Evolutionary conservation across 805 yeast genomes (phyloP), one percentile per base, ranked within the genome.

Genomic region (Spathaspora boniae): DNA sequence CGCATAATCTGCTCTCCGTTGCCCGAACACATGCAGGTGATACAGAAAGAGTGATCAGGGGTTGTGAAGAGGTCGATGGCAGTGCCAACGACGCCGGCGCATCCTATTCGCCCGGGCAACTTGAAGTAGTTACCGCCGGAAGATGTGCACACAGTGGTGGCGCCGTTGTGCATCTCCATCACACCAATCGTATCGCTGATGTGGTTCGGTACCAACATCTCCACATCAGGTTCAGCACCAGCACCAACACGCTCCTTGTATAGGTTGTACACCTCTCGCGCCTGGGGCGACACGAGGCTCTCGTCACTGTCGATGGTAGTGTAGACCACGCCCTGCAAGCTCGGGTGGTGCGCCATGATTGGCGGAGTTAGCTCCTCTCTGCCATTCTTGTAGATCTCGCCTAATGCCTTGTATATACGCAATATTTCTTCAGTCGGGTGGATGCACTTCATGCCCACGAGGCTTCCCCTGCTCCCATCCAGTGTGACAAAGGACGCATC

Each of bases 91-190:
- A 74, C 42, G 0, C 72, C 78, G 8, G 80, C 77, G 53, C 80
- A 75, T 6, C 81, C 78, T 2, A 74, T 54, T 34, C 82, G 43
- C 0, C 78, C 77, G 0, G 70, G 68, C 2, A 60, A 41, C 41
- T 74, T 73, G 48, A 72, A 64, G 39, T 72, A 57, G 36, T 72
- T 70, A 0, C 82, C 82, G 2, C 82, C 82, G 0, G 80, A 74
- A 1, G 79, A 74, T 0, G 70, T 49, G 0, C 68, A 72, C 21
- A 46, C 43, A 17, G 22, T 51, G 6, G 50, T 52, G 12, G 21
- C 31, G 4, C 15, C 16, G 4, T 33, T 33, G 20, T 33, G 9
- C 20, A 43, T 27, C 2, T 64, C 50, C 4, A 64, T 46, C 2
- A 68, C 42, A 0, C 80, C 80, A 14, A 74, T 58, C 0, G 79